Percentiles rank a stretch among this genome's conserved stretches.
Evolutionary conservation across 129 eudicot species (phyloP).

Genomic region (Artemisia tridentata): DNA sequence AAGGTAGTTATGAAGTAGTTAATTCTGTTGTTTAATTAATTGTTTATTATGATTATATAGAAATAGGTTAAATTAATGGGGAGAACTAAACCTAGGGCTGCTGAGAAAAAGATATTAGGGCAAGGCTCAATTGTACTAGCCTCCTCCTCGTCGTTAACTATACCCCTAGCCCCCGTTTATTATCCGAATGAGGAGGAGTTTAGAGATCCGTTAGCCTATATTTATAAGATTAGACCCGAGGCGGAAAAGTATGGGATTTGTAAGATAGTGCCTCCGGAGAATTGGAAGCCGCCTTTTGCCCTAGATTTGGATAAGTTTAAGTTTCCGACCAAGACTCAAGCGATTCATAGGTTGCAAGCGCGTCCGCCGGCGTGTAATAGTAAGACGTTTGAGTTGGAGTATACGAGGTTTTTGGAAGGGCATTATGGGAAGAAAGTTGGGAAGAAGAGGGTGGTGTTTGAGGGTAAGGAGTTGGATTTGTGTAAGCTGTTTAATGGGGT

Average conservation of each 20-base stretch:
- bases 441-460: constrained; percentile 82
- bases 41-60: constrained; percentile 4
- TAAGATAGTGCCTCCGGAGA: constrained; percentile 79
- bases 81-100: constrained; percentile 88
- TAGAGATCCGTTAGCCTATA: constrained; percentile 79
- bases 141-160: constrained; percentile 41
- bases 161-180: constrained; percentile 85
- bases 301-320: constrained; percentile 64
- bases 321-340: constrained; percentile 83
- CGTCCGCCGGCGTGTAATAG: constrained; percentile 77
- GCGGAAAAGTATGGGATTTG: constrained; percentile 94
- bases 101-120: constrained; percentile 79
- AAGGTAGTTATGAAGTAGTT: background rate
- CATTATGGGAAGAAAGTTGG: constrained; percentile 69
- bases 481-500: constrained; percentile 88
- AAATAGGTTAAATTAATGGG: constrained; percentile 44
- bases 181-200: constrained; percentile 86
- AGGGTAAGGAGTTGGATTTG: constrained; percentile 88
- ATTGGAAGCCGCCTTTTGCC: constrained; percentile 95
- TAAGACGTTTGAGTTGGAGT: constrained; percentile 87
- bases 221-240: constrained; percentile 79
- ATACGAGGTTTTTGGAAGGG: constrained; percentile 69
- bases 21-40: background rate
- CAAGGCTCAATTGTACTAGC: constrained; percentile 40
- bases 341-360: constrained; percentile 88